Percentiles rank a stretch among this genome's conserved stretches.
Evolutionary conservation across 176 grass and related monocot species (phyloP).

Genomic region (Olyra latifolia): DNA sequence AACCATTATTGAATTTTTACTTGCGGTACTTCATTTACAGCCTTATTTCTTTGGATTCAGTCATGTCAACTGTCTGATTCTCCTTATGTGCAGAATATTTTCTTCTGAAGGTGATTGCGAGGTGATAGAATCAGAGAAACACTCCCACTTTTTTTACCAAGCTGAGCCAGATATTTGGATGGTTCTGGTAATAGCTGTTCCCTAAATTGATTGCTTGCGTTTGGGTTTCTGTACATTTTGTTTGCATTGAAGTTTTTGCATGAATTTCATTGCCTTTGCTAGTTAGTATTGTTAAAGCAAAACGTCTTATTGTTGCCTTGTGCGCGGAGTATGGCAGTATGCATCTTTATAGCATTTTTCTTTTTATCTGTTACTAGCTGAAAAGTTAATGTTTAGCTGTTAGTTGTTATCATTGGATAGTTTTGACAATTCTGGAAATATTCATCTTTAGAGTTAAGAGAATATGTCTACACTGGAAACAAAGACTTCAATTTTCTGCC

Average conservation of each 20-base stretch:
- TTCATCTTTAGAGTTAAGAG: not conserved
- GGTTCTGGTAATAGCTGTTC: constrained; percentile 65
- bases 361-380: not conserved
- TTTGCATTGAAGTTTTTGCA: not conserved
- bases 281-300: not conserved
- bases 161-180: constrained; percentile 96
- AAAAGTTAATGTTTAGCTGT: not conserved
- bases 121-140: constrained; percentile 89
- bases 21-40: not conserved
- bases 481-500: not conserved
- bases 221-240: not conserved
- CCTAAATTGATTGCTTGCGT: not conserved
- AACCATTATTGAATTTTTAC: not conserved
- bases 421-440: not conserved
- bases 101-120: constrained; percentile 87
- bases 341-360: not conserved
- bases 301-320: not conserved
- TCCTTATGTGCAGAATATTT: constrained; percentile 76
- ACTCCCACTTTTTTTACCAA: constrained; percentile 91
- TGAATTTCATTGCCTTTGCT: not conserved
- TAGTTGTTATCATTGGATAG: not conserved
- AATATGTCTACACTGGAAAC: not conserved
- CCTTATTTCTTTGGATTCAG: not conserved
- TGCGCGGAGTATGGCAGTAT: not conserved
- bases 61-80: constrained; percentile 17